Conservation (phyloP, 257 asterid species). For the Rhazya stricta region DNA sequence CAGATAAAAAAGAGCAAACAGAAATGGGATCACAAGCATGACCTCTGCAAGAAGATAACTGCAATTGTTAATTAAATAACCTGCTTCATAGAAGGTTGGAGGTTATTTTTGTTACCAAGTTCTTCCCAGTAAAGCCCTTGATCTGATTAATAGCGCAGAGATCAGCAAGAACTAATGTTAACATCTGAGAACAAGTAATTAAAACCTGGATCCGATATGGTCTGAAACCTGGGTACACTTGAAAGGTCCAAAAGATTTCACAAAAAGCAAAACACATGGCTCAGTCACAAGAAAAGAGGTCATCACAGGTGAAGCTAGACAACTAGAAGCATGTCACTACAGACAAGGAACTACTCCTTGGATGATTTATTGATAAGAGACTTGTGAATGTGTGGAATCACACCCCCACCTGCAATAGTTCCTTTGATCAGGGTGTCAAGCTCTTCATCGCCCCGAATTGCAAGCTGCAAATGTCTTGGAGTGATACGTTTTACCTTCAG, state of each 20-base stretch:
- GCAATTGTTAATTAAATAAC: too few species aligned
- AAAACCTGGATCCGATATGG: slow-evolving; percentile 10
- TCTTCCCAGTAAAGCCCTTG: background rate
- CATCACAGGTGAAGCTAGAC: background rate
- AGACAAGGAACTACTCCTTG: slow-evolving; percentile 18
- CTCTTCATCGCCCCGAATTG: slow-evolving; percentile 40
- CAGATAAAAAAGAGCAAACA: too few species aligned
- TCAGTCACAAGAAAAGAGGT: background rate
- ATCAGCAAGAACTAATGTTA: background rate
- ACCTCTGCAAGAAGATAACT: too few species aligned
- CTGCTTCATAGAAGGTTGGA: too few species aligned
- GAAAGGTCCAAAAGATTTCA: slow-evolving; percentile 10
- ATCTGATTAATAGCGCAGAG: background rate
- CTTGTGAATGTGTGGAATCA: slow-evolving; percentile 39
- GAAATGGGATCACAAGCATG: too few species aligned
- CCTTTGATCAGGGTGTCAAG: slow-evolving; percentile 41
- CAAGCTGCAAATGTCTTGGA: slow-evolving; percentile 39
- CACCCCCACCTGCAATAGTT: slow-evolving; percentile 41
- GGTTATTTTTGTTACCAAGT: background rate
- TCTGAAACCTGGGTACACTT: background rate
- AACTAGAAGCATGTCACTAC: background rate
- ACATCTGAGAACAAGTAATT: background rate
- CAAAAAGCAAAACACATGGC: slow-evolving; percentile 10
- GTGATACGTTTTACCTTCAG: slow-evolving; percentile 40
- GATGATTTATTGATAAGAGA: slow-evolving; percentile 38